Evolutionary conservation across 352 stramenopile species (phyloP), one percentile per base, ranked within the genome.

Genomic region (Globisporangium abappressorium): DNA sequence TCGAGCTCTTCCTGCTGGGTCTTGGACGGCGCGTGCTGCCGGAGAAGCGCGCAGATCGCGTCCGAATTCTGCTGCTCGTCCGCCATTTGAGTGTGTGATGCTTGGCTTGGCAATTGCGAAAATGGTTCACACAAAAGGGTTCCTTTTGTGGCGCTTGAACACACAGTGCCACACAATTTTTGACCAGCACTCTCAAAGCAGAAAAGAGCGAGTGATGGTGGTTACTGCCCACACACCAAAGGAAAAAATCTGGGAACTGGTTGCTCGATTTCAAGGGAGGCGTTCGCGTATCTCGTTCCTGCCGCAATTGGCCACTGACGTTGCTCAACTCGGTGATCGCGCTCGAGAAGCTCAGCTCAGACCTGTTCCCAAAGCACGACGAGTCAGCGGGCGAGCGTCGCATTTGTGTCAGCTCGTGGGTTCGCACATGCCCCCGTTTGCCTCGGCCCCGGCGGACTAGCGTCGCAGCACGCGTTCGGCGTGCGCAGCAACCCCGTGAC

Each of bases 361-460:
- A 90, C 38, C 76, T 98, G 5, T 98, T 97, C 79, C 92, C 92
- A 0, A 89, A 91, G 60, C 82, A 93, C 53, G 59, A 85, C 55
- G 68, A 74, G 15, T 80, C 84, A 4, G 82, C 82, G 15, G 74
- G 74, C 20, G 79, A 90, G 61, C 84, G 80, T 11, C 83, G 84
- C 53, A 76, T 98, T 70, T 68, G 97, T 7, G 57, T 97, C 2
- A 86, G 97, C 43, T 84, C 82, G 58, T 96, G 33, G 87, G 74
- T 90, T 98, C 62, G 94, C 24, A 93, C 12, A 88, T 87, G 71
- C 90, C 98, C 93, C 94, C 6, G 92, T 96, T 68, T 98, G 94
- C 74, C 94, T 98, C 72, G 94, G 93, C 36, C 88, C 93, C 12
- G 93, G 94, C 20, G 93, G 94, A 14, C 77, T 98, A 55, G 93